phyloP scores from a whole-genome alignment of 768 basidiomycete species.

The Pisolithus albus region DNA sequence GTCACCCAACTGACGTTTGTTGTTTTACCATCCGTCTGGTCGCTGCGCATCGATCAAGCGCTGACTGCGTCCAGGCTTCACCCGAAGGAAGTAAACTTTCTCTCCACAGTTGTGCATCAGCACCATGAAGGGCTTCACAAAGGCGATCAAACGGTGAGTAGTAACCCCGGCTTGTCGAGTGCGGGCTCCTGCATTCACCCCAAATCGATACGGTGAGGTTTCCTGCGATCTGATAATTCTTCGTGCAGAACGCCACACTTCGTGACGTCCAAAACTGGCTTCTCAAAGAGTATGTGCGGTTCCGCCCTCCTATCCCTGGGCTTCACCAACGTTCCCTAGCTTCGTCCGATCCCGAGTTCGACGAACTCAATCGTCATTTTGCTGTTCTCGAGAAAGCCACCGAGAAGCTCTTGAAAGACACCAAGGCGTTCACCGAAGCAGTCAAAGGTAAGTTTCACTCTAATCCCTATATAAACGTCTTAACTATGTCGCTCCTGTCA shows the following conservation, averaged over 20 bases:
- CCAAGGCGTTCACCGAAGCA: slow-evolving; percentile 78
- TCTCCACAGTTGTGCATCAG: neutral
- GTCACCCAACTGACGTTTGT: too few relatives aligned
- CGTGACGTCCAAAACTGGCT: slow-evolving; percentile 80
- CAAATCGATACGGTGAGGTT: neutral
- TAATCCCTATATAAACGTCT: neutral
- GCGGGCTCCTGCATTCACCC: neutral
- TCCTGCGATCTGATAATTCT: neutral
- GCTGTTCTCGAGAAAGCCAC: slow-evolving; percentile 67
- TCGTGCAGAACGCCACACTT: slow-evolving; percentile 77
- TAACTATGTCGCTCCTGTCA: slow-evolving; percentile 1
- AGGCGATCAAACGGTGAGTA: slow-evolving; percentile 66
- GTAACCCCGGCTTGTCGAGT: slow-evolving; percentile 8
- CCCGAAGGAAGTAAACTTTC: too few relatives aligned
- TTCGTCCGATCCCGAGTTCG: slow-evolving; percentile 84
- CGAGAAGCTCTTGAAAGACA: slow-evolving; percentile 90
- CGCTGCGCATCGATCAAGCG: too few relatives aligned
- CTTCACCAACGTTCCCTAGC: slow-evolving; percentile 33
- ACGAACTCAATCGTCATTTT: slow-evolving; percentile 80
- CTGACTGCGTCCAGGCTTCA: too few relatives aligned
- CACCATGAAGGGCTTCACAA: slow-evolving; percentile 79
- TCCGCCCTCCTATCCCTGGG: neutral
- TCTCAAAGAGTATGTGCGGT: slow-evolving; percentile 75
- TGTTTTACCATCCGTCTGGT: too few relatives aligned
- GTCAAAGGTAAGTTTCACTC: slow-evolving; percentile 47